A percentile compares a stretch with the other conserved stretches of the same genome.
These are phyloP conservation scores for Kazachstania viticola DNA, from an alignment of 805 yeast genomes.

Conservation along the genomic window DNA sequence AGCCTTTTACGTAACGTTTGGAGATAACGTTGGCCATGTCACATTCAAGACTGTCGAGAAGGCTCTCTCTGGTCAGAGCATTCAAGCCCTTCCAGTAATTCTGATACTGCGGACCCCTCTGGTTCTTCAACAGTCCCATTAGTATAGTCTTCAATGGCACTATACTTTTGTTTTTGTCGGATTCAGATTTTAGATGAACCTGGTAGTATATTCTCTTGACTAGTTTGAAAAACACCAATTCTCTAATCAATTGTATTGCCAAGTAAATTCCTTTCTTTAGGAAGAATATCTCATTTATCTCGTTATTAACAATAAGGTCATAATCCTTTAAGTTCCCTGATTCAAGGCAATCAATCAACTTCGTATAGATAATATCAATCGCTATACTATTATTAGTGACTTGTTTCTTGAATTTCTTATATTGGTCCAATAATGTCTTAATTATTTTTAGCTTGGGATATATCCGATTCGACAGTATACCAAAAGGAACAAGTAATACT, in stretches of 20 bases:
- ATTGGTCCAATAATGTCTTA: too few relatives aligned
- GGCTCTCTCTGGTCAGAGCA: too few relatives aligned
- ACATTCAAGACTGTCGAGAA: slow-evolving; percentile 49
- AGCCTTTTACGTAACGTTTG: slow-evolving; percentile 58
- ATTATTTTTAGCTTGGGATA: slow-evolving; percentile 37
- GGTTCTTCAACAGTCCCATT: too few relatives aligned
- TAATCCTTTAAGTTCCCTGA: slow-evolving; percentile 47
- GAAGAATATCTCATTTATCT: slow-evolving; percentile 36
- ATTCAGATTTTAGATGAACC: neutral
- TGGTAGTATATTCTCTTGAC: slow-evolving; percentile 26
- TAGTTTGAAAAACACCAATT: slow-evolving; percentile 39
- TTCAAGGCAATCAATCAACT: slow-evolving; percentile 37
- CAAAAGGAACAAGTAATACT: slow-evolving; percentile 51
- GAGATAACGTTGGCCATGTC: slow-evolving; percentile 54
- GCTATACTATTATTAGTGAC: too few relatives aligned
- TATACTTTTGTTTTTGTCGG: too few relatives aligned
- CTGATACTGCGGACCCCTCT: too few relatives aligned
- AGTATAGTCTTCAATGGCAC: too few relatives aligned
- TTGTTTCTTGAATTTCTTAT: too few relatives aligned
- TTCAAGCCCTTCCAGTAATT: too few relatives aligned
- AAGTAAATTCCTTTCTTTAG: slow-evolving; percentile 52
- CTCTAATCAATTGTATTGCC: slow-evolving; percentile 41
- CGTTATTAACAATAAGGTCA: slow-evolving; percentile 34
- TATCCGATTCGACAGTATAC: slow-evolving; percentile 36
- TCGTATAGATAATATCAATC: too few relatives aligned